phyloP scores from a whole-genome alignment of 2,329 filamentous ascomycete species.

The Penicillium sp. region DNA sequence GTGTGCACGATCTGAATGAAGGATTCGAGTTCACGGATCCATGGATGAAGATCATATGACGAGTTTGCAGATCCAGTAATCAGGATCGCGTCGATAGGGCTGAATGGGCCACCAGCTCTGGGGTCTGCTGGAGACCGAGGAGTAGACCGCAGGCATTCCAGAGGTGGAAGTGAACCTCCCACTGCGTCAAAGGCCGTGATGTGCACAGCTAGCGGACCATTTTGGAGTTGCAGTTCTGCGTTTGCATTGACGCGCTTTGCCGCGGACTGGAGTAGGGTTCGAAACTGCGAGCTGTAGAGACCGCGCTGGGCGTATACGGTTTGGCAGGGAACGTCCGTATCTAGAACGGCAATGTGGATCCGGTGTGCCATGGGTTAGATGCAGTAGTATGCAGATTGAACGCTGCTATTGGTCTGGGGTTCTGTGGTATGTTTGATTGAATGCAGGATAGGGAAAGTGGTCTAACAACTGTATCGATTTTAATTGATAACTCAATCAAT shows the following conservation, averaged over 20 bases:
- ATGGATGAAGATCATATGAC: conserved; percentile 24
- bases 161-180: conserved; percentile 29
- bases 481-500: background rate
- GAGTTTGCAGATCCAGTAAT: conserved; percentile 30
- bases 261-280: conserved; percentile 31
- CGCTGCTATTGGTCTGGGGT: background rate
- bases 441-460: background rate
- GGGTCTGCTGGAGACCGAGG: conserved; percentile 8
- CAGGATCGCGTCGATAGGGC: conserved; percentile 30
- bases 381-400: background rate
- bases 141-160: conserved; percentile 22
- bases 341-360: conserved; percentile 38
- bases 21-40: conserved; percentile 24
- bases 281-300: conserved; percentile 39
- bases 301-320: conserved; percentile 33
- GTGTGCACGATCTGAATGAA: conserved; percentile 27
- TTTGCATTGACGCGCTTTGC: conserved; percentile 26
- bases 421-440: background rate
- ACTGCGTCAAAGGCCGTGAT: conserved; percentile 36
- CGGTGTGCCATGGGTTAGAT: conserved; percentile 15
- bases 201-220: conserved; percentile 21
- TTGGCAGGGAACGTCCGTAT: conserved; percentile 38
- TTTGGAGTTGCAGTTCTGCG: conserved; percentile 1
- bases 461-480: background rate
- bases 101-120: conserved; percentile 1